Base-by-base conservation (phyloP, 2,329 filamentous ascomycete species). In the Aureobasidium uvarum region DNA sequence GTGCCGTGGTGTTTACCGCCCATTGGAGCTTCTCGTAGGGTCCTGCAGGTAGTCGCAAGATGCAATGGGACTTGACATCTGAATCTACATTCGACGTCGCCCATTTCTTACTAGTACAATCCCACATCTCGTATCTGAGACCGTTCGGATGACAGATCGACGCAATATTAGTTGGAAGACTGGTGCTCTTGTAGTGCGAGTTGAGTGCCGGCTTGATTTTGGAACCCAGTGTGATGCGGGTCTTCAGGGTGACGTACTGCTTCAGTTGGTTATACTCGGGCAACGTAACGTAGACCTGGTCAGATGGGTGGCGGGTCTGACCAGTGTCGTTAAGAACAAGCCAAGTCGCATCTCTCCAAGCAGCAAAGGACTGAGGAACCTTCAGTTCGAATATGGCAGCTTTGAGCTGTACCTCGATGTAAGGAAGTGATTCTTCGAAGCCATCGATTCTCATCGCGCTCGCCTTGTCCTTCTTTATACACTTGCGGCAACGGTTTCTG, bases 341-440 rank as follows among this genome's bases (percentile, higher is more conserved):
- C 82, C 82, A 86, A 0, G 82, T 85, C 4, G 77, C 74, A 64
- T 85, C 78, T 14, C 85, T 77, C 71, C 86, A 88, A 0, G 74
- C 72, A 2, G 74, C 73, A 25, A 85, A 79, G 4, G 74, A 74
- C 3, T 69, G 38, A 0, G 85, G 85, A 25, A 77, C 75, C 0
- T 62, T 67, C 0, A 87, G 72, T 67, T 87, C 85, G 59, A 87
- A 85, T 0, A 86, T 67, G 0, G 83, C 73, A 0, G 76, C 76
- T 38, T 81, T 79, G n/a, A 74, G 75, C 11, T 77, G 69, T 2
- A 72, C 66, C 0, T 70, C 54, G 2, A 75, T 65, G 0, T 59
- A 45, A 2, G 84, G 84, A 0, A 87, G 74, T 1, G 79, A 81
- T 60, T 81, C 75, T 68, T 87, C 85, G 48, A 83, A 78, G 1